phyloP scores from a whole-genome alignment of 768 basidiomycete species.

The Floccularia luteovirens region DNA sequence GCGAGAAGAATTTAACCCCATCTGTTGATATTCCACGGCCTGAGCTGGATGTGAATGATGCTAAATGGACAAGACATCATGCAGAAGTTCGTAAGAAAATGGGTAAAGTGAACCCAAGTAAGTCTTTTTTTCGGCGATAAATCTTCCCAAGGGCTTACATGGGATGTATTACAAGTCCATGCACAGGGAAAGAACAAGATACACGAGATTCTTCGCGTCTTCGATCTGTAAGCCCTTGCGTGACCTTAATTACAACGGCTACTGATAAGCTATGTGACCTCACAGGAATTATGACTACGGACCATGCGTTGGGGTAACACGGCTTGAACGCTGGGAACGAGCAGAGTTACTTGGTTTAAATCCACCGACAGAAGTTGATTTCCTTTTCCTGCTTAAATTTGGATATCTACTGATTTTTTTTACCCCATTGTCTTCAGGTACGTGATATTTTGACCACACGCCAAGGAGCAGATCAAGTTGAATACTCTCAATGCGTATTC shows the following conservation, averaged over 20 bases:
- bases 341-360: conserved; percentile 71
- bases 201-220: conserved; percentile 69
- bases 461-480: conserved; percentile 46
- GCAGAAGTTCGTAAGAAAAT: conserved; percentile 41
- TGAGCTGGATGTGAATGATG: conserved; percentile 39
- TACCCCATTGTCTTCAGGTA: conserved; percentile 36
- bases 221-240: conserved; percentile 54
- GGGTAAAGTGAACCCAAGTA: conserved; percentile 53
- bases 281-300: conserved; percentile 71
- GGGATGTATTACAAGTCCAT: conserved; percentile 44
- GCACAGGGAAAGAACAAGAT: conserved; percentile 51
- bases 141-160: not conserved
- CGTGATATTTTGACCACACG: conserved; percentile 68
- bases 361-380: conserved; percentile 69
- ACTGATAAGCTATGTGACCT: conserved; percentile 5
- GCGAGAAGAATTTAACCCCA: conserved; percentile 6
- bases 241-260: not conserved
- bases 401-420: not conserved
- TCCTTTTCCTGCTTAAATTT: not conserved
- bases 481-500: conserved; percentile 61
- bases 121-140: conserved; percentile 22
- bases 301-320: conserved; percentile 71
- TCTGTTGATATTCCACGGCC: conserved; percentile 13
- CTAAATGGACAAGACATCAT: conserved; percentile 45
- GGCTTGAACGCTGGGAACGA: conserved; percentile 84